Evolutionary conservation across 208 protist genomes (phyloP).

Genomic region (Trypanosoma vivax): DNA sequence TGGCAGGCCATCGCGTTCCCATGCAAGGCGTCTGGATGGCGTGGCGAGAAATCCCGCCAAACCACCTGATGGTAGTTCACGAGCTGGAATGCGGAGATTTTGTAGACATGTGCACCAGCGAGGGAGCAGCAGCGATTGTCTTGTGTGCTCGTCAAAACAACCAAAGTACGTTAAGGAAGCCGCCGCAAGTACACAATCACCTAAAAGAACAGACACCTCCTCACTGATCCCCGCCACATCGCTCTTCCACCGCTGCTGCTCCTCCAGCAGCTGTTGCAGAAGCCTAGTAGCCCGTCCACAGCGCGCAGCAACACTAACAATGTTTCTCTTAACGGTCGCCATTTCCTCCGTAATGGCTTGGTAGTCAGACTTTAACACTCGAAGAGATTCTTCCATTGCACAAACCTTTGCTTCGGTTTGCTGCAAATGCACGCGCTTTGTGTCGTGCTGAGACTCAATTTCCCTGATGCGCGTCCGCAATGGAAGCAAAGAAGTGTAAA

Average conservation of each 20-base stretch:
- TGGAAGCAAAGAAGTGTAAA: slow-evolving; percentile 90
- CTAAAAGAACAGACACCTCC: slow-evolving; percentile 90
- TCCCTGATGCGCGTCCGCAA: slow-evolving; percentile 89
- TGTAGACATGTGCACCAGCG: slow-evolving; percentile 83
- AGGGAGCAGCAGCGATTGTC: slow-evolving; percentile 75
- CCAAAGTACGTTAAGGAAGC: slow-evolving; percentile 98
- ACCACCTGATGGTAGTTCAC: slow-evolving; percentile 47
- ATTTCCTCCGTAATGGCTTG: slow-evolving; percentile 91
- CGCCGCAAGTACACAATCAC: slow-evolving; percentile 93
- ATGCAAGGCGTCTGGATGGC: slow-evolving; percentile 90
- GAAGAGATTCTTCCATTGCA: slow-evolving; percentile 82
- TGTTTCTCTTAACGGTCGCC: slow-evolving; percentile 87
- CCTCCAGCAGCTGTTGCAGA: slow-evolving; percentile 87
- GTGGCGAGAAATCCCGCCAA: slow-evolving; percentile 92
- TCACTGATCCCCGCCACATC: slow-evolving; percentile 81
- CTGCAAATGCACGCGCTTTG: slow-evolving; percentile 47
- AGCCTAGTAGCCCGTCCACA: slow-evolving; percentile 91
- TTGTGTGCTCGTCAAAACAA: slow-evolving; percentile 96
- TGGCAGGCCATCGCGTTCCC: slow-evolving; percentile 92
- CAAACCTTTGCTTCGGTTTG: slow-evolving; percentile 74
- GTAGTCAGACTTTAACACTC: slow-evolving; percentile 92
- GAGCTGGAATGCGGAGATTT: slow-evolving; percentile 55
- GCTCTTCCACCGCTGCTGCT: slow-evolving; percentile 92
- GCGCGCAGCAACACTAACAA: slow-evolving; percentile 75
- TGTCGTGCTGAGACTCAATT: slow-evolving; percentile 73